A percentile compares a stretch with the other conserved stretches of the same genome.
Conservation (phyloP, 148 eudicot species). For the Suaeda aralocaspica region DNA sequence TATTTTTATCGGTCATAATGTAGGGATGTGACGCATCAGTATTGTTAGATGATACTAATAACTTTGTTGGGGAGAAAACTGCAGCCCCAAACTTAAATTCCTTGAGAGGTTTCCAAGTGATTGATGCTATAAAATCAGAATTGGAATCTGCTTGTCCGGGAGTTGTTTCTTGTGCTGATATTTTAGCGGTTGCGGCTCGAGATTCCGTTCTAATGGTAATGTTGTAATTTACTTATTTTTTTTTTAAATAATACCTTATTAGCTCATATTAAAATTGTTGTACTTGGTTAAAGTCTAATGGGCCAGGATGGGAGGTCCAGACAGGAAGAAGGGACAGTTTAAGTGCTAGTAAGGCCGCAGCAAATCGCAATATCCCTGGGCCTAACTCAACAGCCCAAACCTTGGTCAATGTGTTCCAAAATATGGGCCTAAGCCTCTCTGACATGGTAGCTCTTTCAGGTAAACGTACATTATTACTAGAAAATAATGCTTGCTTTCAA, state of each 20-base stretch:
- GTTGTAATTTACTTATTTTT: not conserved
- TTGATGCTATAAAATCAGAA: conserved; percentile 33
- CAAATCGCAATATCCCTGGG: conserved; percentile 63
- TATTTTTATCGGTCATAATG: not conserved
- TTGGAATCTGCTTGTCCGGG: conserved; percentile 39
- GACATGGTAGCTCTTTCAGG: conserved; percentile 90
- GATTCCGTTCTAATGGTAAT: conserved; percentile 47
- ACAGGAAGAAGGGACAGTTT: conserved; percentile 65
- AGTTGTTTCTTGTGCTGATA: conserved; percentile 49
- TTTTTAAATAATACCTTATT: too few relatives aligned
- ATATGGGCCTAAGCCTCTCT: conserved; percentile 48
- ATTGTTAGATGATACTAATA: conserved; percentile 30
- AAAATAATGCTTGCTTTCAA: too few relatives aligned
- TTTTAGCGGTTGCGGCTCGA: conserved; percentile 42
- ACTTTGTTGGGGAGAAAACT: conserved; percentile 37
- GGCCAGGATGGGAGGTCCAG: conserved; percentile 71
- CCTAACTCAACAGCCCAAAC: conserved; percentile 62
- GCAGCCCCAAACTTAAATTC: conserved; percentile 42
- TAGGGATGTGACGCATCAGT: conserved; percentile 52
- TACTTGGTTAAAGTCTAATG: too few relatives aligned
- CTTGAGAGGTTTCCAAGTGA: conserved; percentile 41
- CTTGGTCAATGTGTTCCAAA: conserved; percentile 46
- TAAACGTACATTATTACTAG: too few relatives aligned
- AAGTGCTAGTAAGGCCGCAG: conserved; percentile 65
- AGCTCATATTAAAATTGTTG: too few relatives aligned